Evolutionary conservation across 208 protist genomes (phyloP).

Genomic region (Leishmania lainsoni): DNA sequence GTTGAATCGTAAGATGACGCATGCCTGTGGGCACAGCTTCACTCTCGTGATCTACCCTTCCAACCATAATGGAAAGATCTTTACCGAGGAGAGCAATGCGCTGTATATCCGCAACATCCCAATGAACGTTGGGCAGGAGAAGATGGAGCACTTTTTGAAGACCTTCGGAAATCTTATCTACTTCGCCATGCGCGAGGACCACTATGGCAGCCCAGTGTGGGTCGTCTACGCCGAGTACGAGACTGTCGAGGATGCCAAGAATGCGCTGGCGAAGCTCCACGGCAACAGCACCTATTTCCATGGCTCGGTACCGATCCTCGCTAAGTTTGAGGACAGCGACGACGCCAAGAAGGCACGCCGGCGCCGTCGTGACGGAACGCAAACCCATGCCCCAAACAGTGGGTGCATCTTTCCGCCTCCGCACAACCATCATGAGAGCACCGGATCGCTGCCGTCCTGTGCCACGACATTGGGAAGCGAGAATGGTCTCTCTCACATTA

Average conservation of each 20-base stretch:
- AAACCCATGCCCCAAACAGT: conserved; percentile 36
- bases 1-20: conserved; percentile 59
- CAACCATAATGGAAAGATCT: conserved; percentile 66
- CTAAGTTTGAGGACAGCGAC: conserved; percentile 79
- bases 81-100: conserved; percentile 44
- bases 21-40: conserved; percentile 55
- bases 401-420: conserved; percentile 54
- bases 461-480: conserved; percentile 19
- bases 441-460: conserved; percentile 11
- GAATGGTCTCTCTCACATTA: conserved; percentile 2
- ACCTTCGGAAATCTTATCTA: conserved; percentile 65
- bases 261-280: conserved; percentile 66
- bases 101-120: conserved; percentile 89
- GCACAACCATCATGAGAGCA: conserved; percentile 18
- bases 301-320: conserved; percentile 58
- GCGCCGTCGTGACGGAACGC: conserved; percentile 48
- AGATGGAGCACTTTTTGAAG: conserved; percentile 63
- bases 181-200: conserved; percentile 80
- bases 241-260: conserved; percentile 56
- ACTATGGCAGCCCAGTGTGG: conserved; percentile 84
- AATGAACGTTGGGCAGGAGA: conserved; percentile 47
- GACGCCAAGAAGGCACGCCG: conserved; percentile 73
- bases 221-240: conserved; percentile 85
- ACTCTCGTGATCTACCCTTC: conserved; percentile 81
- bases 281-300: conserved; percentile 70